These are phyloP conservation scores for Pseudocercospora vitis DNA, from an alignment of 2,329 filamentous ascomycete genomes.

Conservation along the genomic window DNA sequence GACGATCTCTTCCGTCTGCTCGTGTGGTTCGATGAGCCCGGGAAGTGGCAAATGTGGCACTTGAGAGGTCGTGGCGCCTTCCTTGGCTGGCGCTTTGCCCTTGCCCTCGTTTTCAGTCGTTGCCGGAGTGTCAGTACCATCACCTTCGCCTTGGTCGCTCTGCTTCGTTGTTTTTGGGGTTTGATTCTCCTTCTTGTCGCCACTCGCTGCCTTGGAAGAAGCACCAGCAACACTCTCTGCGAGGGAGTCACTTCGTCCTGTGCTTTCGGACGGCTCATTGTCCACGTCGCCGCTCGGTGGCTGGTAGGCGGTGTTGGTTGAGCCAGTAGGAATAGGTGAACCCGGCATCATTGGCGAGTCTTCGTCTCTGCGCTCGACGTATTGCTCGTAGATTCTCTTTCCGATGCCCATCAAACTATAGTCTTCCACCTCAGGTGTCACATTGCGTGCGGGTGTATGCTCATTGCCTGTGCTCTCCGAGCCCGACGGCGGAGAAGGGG, in stretches of 20 bases:
- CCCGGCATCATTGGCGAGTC: neutral
- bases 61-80: neutral
- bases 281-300: neutral
- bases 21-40: neutral
- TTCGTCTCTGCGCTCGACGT: neutral
- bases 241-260: neutral
- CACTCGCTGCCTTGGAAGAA: neutral
- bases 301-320: constrained; percentile 1
- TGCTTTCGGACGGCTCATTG: neutral
- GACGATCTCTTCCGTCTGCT: constrained; percentile 27
- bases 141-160: neutral
- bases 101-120: neutral
- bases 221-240: neutral
- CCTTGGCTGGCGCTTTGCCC: neutral
- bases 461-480: neutral
- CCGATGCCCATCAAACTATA: neutral
- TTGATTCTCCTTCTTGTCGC: neutral
- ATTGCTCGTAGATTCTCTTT: neutral
- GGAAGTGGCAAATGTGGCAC: neutral
- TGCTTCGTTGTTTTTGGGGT: neutral
- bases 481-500: neutral
- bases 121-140: neutral
- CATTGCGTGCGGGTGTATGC: neutral
- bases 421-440: neutral
- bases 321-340: neutral